phyloP scores from a whole-genome alignment of 1,284 basidiomycete genomes.

The Thelephora terrestris region DNA sequence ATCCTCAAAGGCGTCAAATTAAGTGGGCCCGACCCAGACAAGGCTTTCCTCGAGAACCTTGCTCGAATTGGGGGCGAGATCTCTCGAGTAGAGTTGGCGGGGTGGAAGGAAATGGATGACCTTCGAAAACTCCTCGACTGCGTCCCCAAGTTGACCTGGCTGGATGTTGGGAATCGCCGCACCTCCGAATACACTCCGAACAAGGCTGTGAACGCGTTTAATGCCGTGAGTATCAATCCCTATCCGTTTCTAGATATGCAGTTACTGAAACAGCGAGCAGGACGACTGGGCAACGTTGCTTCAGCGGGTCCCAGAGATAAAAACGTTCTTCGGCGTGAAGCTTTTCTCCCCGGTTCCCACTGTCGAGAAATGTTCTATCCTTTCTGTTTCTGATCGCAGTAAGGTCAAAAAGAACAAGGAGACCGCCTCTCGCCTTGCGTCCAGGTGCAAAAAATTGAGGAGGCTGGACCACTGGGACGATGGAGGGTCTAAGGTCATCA shows the following conservation, averaged over 20 bases:
- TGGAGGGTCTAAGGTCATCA: conserved; percentile 34
- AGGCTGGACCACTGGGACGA: conserved; percentile 56
- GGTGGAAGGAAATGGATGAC: conserved; percentile 52
- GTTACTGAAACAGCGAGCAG: conserved; percentile 6
- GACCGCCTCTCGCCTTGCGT: conserved; percentile 44
- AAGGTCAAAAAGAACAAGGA: conserved; percentile 51
- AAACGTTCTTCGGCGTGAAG: conserved; percentile 46
- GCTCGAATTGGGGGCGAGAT: conserved; percentile 18
- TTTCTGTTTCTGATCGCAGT: conserved; percentile 45
- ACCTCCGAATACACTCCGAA: conserved; percentile 7
- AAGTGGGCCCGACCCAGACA: conserved; percentile 28
- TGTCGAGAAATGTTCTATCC: conserved; percentile 9
- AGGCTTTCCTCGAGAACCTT: conserved; percentile 33
- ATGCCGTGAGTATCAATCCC: conserved; percentile 23
- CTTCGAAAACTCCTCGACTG: conserved; percentile 35
- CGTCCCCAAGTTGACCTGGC: conserved; percentile 37
- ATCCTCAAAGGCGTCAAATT: conserved; percentile 44
- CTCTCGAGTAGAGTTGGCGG: conserved; percentile 41
- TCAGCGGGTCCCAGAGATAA: conserved; percentile 38
- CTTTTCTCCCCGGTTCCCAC: conserved; percentile 51
- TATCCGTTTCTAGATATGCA: background rate
- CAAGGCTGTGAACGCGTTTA: conserved; percentile 21
- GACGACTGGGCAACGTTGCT: conserved; percentile 45
- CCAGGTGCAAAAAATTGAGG: conserved; percentile 48
- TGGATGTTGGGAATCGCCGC: conserved; percentile 36